phyloP scores from a whole-genome alignment of 148 eudicot genomes.

The Amaranthus hypochondriacus region DNA sequence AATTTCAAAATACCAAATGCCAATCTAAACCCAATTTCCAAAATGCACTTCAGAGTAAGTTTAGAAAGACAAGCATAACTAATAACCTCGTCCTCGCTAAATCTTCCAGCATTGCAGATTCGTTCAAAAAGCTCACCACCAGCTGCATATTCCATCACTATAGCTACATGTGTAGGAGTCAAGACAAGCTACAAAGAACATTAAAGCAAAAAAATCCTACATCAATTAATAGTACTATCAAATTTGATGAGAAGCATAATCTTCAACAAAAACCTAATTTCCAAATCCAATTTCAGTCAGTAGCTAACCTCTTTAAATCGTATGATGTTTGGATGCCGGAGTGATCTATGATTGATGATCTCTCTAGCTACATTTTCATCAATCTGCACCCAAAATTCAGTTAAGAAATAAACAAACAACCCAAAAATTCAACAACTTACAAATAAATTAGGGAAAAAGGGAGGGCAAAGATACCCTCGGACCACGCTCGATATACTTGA shows the following conservation, averaged over 20 bases:
- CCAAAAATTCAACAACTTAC: not conserved
- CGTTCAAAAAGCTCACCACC: constrained; percentile 79
- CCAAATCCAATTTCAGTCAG: not conserved
- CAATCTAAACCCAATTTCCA: not conserved
- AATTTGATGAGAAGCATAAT: not conserved
- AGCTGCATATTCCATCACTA: constrained; percentile 85
- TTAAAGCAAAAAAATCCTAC: no score
- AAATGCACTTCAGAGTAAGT: not conserved
- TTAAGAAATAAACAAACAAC: not conserved
- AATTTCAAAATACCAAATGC: no score
- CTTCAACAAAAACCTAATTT: constrained; percentile 8
- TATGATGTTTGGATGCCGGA: constrained; percentile 76
- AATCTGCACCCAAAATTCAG: constrained; percentile 36
- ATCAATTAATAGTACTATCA: not conserved
- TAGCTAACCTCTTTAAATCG: constrained; percentile 64
- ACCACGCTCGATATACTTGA: constrained; percentile 88
- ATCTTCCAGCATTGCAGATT: constrained; percentile 72
- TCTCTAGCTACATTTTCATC: constrained; percentile 87
- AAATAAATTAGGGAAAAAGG: no score
- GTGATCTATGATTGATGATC: constrained; percentile 82
- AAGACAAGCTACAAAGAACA: constrained; percentile 43
- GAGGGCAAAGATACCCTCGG: constrained; percentile 34
- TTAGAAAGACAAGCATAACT: not conserved
- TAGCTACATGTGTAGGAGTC: constrained; percentile 79
- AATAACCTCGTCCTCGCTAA: constrained; percentile 68